Base-by-base conservation (phyloP, 1,284 basidiomycete genomes). In the Fomitopsis betulina region DNA sequence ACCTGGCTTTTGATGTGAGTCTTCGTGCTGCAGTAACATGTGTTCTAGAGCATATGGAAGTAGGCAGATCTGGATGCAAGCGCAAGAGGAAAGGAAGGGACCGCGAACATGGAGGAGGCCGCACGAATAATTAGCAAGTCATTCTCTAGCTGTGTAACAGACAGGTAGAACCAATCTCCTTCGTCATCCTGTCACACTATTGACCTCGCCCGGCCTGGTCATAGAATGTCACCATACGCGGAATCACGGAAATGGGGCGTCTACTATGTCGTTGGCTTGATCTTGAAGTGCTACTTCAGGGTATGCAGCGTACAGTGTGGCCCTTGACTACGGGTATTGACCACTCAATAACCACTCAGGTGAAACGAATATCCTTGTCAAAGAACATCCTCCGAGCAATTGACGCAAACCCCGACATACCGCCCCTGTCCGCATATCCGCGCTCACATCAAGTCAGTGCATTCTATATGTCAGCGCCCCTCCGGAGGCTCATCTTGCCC, bases 221-320 rank as follows among this genome's bases (percentile, higher is more conserved):
- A 1, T 50, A 72, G 70, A 51, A 63, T 64, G 56, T 90, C 87
- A 56, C 82, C 87, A 58, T 78, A 84, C 27, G 76, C 81, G 2
- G 84, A 91, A 69, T 94, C 92, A n/a, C 80, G 93, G 55, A 93
- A 94, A 74, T 94, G 88, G 87, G 96, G 96, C 2, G 86, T 95
- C 0, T 99, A 98, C 74, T 93, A 95, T 67, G 84, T 97, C n/a
- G 95, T 96, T 0, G 91, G 90, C 7, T 77, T 97, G 60, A 87
- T 95, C 39, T 79, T 99, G 73, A 97, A 98, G 71, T 93, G 88
- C 53, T 99, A 99, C 75, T 98, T 98, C 79, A 87, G 89, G 68
- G 94, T 89, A 73, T 66, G 86, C 76, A 52, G 12, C 27, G 49
- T 56, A 25, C 51, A 52, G 45, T 39, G 30, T 42, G 51, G 21